A percentile compares a stretch with the other conserved stretches of the same genome.
Conservation (phyloP, 176 grass and related monocot genomes). For the Musa itinerans region DNA sequence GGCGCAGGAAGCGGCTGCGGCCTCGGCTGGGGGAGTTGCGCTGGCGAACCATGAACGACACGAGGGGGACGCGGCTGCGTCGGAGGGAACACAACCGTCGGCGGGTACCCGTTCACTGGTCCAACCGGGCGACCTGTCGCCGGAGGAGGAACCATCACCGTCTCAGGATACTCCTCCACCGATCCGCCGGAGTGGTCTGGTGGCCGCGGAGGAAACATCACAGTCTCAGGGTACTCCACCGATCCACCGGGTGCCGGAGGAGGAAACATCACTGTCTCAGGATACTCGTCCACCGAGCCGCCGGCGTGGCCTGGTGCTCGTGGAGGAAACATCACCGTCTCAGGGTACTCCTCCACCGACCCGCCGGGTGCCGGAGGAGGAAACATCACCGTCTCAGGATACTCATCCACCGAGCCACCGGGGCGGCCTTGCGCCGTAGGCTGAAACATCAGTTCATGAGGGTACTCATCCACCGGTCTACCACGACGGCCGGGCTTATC, state of each 20-base stretch:
- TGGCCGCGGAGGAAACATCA: not conserved
- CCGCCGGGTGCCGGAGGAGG: not conserved
- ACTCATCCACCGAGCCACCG: no score
- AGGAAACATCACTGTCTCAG: constrained; percentile 4
- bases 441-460: no score
- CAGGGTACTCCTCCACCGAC: not conserved
- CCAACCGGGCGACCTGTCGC: no score
- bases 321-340: constrained; percentile 11
- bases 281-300: not conserved
- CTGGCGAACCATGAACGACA: not conserved
- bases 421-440: no score
- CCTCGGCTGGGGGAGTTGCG: not conserved
- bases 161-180: not conserved
- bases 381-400: not conserved
- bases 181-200: no score
- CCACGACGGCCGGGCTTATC: not conserved
- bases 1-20: not conserved
- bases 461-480: no score
- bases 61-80: not conserved
- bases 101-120: not conserved
- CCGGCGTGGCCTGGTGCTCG: not conserved
- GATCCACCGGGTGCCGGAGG: not conserved
- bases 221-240: not conserved
- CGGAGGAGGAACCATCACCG: not conserved
- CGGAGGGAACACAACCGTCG: no score